Percentiles rank a stretch among this genome's conserved stretches.
Evolutionary conservation across 768 basidiomycete genomes (phyloP).

Genomic region (Multifurca ochricompacta): DNA sequence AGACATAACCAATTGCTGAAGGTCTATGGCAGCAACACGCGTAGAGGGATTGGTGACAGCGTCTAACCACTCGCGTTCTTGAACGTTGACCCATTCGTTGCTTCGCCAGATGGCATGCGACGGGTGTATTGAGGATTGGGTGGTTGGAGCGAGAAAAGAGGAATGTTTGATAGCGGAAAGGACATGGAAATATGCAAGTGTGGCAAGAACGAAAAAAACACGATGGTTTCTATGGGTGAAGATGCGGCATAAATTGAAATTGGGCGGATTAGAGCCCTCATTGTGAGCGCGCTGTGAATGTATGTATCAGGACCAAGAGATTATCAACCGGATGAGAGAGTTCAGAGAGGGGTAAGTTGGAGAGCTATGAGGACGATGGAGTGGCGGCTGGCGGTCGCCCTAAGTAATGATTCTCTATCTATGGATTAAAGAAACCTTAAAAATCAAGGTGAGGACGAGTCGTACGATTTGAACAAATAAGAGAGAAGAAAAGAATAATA

Average conservation of each 20-base stretch:
- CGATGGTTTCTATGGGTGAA: constrained; percentile 83
- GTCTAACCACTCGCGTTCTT: constrained; percentile 44
- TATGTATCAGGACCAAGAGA: not conserved
- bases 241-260: constrained; percentile 66
- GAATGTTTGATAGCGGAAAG: constrained; percentile 86
- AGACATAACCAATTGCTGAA: constrained; percentile 68
- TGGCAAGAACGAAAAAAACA: constrained; percentile 84
- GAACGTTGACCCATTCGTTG: constrained; percentile 56
- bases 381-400: not conserved
- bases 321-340: constrained; percentile 4
- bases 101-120: constrained; percentile 47
- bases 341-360: not conserved
- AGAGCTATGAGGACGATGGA: not conserved
- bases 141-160: constrained; percentile 58
- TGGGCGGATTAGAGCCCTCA: constrained; percentile 59
- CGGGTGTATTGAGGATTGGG: constrained; percentile 43
- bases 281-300: constrained; percentile 21
- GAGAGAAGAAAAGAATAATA: not conserved
- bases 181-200: constrained; percentile 92
- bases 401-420: constrained; percentile 2
- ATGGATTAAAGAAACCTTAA: not conserved
- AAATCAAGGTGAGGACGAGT: not conserved
- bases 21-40: constrained; percentile 40
- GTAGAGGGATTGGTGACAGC: constrained; percentile 27
- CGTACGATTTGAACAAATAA: constrained; percentile 11